A percentile compares a stretch with the other conserved stretches of the same genome.
Conservation (phyloP, 108 stramenopile genomes). For the Aurantiochytrium sp. region DNA sequence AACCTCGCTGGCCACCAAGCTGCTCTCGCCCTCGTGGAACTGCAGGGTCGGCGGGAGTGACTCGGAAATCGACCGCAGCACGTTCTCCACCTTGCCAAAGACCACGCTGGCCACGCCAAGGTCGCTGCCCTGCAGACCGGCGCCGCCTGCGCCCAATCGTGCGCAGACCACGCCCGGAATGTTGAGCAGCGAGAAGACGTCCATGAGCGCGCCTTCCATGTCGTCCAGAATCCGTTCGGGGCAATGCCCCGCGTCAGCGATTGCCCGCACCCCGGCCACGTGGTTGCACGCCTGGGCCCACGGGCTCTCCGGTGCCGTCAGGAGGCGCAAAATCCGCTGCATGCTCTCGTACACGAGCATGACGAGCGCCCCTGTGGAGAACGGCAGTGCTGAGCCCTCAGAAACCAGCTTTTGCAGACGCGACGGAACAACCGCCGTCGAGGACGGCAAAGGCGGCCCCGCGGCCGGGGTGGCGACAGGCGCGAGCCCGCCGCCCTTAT, state of each 20-base stretch:
- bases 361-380: conserved; percentile 1
- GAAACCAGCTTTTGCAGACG: neutral
- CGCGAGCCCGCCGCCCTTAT: no score
- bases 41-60: neutral
- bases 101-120: neutral
- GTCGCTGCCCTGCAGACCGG: neutral
- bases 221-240: neutral
- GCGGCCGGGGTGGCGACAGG: no score
- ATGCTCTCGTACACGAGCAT: neutral
- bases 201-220: neutral
- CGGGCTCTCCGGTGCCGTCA: neutral
- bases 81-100: neutral
- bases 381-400: neutral
- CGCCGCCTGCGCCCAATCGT: neutral
- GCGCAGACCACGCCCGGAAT: neutral
- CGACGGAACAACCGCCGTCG: neutral
- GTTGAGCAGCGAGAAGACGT: neutral
- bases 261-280: neutral
- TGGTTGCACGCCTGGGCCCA: neutral
- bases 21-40: neutral
- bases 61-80: neutral
- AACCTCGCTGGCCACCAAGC: neutral
- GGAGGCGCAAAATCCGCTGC: neutral
- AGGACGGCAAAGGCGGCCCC: no score
- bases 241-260: neutral